Percentiles rank a stretch among this genome's conserved stretches.
These are phyloP conservation scores for Blastobotrys persicus DNA, from an alignment of 1,139 yeast genomes.

Conservation along the genomic window DNA sequence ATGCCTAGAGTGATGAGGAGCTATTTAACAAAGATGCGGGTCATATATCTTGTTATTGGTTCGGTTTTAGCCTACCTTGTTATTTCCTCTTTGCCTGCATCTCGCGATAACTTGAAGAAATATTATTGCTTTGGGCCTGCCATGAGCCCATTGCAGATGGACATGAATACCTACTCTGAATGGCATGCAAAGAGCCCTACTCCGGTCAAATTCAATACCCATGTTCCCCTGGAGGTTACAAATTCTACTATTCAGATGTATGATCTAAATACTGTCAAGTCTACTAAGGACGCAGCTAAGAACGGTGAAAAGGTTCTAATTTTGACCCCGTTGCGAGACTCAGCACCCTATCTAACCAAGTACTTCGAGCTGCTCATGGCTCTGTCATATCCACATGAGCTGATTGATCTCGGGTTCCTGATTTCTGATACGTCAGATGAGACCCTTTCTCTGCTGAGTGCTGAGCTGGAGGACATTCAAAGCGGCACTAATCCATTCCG, in stretches of 20 bases:
- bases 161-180: conserved; percentile 28
- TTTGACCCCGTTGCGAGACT: conserved; percentile 73
- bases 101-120: conserved; percentile 22
- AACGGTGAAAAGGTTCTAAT: conserved; percentile 80
- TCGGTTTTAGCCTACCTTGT: conserved; percentile 19
- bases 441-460: conserved; percentile 65
- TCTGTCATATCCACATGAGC: conserved; percentile 78
- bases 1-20: conserved; percentile 13
- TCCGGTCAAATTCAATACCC: conserved; percentile 31
- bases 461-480: conserved; percentile 36
- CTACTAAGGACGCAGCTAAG: conserved; percentile 64
- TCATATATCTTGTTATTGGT: conserved; percentile 16
- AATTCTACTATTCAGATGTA: conserved; percentile 40
- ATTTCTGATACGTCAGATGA: conserved; percentile 74
- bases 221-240: conserved; percentile 20
- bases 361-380: conserved; percentile 82
- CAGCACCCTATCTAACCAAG: conserved; percentile 74
- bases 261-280: conserved; percentile 65
- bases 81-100: conserved; percentile 19
- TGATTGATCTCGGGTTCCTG: conserved; percentile 85
- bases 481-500: conserved; percentile 50
- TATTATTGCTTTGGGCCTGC: conserved; percentile 33
- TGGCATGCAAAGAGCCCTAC: conserved; percentile 31
- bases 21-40: conserved; percentile 17
- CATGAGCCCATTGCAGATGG: conserved; percentile 31